Evolutionary conservation across 2,329 filamentous ascomycete species (phyloP), one percentile per base, ranked within the genome.

Genomic region (Didymella pinodella): DNA sequence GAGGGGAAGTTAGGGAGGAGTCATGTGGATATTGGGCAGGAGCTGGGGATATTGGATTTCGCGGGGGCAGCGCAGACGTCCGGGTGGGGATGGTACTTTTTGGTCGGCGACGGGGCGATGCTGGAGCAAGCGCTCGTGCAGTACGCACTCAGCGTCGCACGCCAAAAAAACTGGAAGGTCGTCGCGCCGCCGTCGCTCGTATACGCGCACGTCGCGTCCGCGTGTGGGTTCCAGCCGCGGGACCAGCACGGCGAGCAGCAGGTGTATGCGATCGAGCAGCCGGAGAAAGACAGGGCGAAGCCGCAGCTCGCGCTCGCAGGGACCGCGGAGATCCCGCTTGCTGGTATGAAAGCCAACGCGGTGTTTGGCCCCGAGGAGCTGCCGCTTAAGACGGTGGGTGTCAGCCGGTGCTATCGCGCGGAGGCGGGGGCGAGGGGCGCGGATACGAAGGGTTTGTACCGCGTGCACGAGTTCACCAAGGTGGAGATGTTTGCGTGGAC

Each of bases 401-500:
- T 91, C 1, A 97, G 92, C 56, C 85, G 95, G n/a, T 96, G 93
- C 82, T 99, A 96, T 79, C 90, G 95, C 51, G 95, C 95, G 44
- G 95, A 99, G 80, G 95, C 95, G 0, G 95, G 95, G 31, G 91
- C 93, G 0, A 85, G 94, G 38, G 95, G 95, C 29, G 88, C 90
- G 25, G 92, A 95, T 68, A 97, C 93, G 1, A 97, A 97, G 79
- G 95, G 95, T 5, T 81, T 99, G 1, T 99, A 98, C 79, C 90
- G 95, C 28, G 95, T 99, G 3, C 95, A 99, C 78, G 95, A 99
- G 78, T 99, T 99, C 79, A 97, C 93, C 28, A 99, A 99, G 77
- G 94, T 99, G 0, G 95, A 99, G 78, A 88, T 99, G 83, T 98
- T 99, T 75, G 93, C 90, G 0, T 99, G 95, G 95, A 90, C 92